A percentile compares a stretch with the other conserved stretches of the same genome.
phyloP scores from a whole-genome alignment of 139 green algal genomes.

The Chlamydomonas applanata region DNA sequence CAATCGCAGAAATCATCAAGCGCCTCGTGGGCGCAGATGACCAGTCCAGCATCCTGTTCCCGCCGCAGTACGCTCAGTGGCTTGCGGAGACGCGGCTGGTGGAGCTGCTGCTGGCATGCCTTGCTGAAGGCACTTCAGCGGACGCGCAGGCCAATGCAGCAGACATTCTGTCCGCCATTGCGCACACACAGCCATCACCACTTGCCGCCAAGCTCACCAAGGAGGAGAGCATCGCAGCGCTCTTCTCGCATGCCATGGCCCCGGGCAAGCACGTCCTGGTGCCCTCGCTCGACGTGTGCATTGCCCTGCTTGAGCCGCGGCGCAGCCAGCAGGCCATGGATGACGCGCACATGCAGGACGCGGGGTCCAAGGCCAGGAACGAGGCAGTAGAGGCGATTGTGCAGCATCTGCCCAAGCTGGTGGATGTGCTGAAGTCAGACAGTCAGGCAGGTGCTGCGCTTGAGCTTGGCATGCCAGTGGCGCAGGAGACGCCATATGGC shows the following conservation, averaged over 20 bases:
- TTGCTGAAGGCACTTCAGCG: conserved; percentile 36
- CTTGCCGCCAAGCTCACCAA: conserved; percentile 65
- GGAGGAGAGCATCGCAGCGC: conserved; percentile 32
- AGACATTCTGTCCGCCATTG: conserved; percentile 82
- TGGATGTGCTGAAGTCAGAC: conserved; percentile 45
- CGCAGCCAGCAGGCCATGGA: conserved; percentile 22
- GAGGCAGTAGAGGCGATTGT: conserved; percentile 37
- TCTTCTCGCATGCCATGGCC: conserved; percentile 48
- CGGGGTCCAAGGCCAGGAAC: background rate
- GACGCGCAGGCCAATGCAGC: conserved; percentile 76
- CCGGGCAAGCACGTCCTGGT: conserved; percentile 46
- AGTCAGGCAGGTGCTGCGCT: background rate
- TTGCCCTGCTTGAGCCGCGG: conserved; percentile 79
- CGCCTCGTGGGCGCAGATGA: conserved; percentile 85
- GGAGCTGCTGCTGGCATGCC: conserved; percentile 61
- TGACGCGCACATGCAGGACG: conserved; percentile 10
- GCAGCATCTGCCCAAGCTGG: conserved; percentile 49
- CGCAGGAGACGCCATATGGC: conserved; percentile 77
- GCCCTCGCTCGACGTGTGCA: conserved; percentile 78
- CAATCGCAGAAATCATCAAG: conserved; percentile 80
- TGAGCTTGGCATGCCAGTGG: background rate
- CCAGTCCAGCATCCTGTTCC: conserved; percentile 60
- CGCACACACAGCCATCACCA: conserved; percentile 65
- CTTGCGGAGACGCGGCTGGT: conserved; percentile 74
- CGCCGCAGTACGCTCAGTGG: conserved; percentile 56